Percentiles rank a stretch among this genome's conserved stretches.
These are phyloP conservation scores for Hymenoscyphus albidus DNA, from an alignment of 2,329 filamentous ascomycete genomes.

Conservation along the genomic window DNA sequence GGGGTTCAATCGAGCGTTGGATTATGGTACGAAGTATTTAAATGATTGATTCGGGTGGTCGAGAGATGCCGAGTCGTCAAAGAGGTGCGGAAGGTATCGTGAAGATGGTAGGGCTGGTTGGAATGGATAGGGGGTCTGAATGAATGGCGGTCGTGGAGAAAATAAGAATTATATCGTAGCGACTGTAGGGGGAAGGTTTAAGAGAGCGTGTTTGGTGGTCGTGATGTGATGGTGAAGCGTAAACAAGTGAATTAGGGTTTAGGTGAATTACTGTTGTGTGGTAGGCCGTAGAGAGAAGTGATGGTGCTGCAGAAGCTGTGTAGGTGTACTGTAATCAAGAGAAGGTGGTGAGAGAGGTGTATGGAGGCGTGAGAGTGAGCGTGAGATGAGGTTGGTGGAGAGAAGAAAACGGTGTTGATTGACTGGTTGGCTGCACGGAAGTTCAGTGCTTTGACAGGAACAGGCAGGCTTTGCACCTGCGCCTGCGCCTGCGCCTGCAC, in stretches of 20 bases:
- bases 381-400: not conserved
- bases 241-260: not conserved
- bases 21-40: not conserved
- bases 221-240: not conserved
- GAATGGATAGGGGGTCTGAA: not conserved
- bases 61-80: not conserved
- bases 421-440: no score
- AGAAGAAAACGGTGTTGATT: not conserved
- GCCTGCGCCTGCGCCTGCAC: no score
- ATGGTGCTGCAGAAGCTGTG: conserved; percentile 17
- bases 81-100: not conserved
- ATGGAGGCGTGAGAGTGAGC: not conserved
- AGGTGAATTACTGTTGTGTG: not conserved
- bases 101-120: not conserved
- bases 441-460: no score
- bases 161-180: conserved; percentile 10
- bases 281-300: not conserved
- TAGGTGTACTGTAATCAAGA: not conserved
- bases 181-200: conserved; percentile 7
- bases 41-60: not conserved
- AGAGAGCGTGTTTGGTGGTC: not conserved
- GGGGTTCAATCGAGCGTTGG: not conserved
- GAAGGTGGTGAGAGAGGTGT: not conserved
- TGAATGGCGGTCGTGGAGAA: not conserved
- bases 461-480: no score